These are phyloP conservation scores for Astragalus membranaceus DNA, from an alignment of 306 rosid genomes.

Conservation along the genomic window DNA sequence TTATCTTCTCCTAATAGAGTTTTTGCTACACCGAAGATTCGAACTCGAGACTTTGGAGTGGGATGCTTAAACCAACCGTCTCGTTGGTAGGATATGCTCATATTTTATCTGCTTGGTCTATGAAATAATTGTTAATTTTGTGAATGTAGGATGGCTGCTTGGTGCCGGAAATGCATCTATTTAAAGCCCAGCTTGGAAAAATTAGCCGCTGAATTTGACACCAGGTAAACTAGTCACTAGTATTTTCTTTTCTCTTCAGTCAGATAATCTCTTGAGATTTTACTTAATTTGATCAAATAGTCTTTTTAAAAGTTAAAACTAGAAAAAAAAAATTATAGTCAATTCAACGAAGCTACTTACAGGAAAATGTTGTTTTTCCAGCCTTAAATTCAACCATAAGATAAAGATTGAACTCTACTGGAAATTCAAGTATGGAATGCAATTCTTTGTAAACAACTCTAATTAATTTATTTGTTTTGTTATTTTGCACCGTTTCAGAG, in stretches of 20 bases:
- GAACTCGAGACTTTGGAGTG: too few relatives aligned
- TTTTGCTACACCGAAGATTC: too few relatives aligned
- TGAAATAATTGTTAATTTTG: neutral
- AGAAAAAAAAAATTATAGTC: neutral
- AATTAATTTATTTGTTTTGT: neutral
- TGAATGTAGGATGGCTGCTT: slow-evolving; percentile 80
- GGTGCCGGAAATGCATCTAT: slow-evolving; percentile 95
- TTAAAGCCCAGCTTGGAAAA: slow-evolving; percentile 94
- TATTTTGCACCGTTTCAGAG: slow-evolving; percentile 26
- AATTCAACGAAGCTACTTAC: neutral
- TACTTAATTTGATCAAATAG: neutral
- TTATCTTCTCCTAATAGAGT: too few relatives aligned
- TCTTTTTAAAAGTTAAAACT: neutral
- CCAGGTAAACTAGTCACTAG: slow-evolving; percentile 39
- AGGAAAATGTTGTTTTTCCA: neutral
- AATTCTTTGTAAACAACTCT: neutral
- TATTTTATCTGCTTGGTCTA: too few relatives aligned
- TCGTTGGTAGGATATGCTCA: too few relatives aligned
- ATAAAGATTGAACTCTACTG: neutral
- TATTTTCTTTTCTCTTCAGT: neutral
- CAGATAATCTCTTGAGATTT: neutral
- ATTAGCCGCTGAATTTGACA: slow-evolving; percentile 67
- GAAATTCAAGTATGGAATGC: neutral
- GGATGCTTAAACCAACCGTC: too few relatives aligned
- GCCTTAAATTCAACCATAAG: slow-evolving; percentile 1